Percentiles rank a stretch among this genome's conserved stretches.
Evolutionary conservation across 495 filamentous ascomycete species (phyloP).

Genomic region (Penicillium goetzii): DNA sequence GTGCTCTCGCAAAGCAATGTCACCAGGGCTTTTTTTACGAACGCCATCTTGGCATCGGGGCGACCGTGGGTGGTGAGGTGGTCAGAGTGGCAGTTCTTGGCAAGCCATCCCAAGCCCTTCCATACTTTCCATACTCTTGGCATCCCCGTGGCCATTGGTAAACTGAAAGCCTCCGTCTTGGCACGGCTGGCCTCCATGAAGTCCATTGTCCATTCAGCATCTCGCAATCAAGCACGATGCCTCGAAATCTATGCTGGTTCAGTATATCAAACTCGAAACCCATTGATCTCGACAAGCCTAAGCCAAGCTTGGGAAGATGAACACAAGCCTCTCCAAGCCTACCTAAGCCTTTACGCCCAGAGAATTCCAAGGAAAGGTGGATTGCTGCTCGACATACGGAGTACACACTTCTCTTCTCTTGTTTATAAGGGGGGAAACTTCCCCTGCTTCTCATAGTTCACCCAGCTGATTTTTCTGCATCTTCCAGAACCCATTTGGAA

Average conservation of each 20-base stretch:
- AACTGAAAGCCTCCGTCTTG: background rate
- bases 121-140: background rate
- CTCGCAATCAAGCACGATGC: background rate
- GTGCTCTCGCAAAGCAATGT: background rate
- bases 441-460: background rate
- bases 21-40: background rate
- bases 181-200: background rate
- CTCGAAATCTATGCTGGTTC: background rate
- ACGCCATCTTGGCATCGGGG: conserved; percentile 4
- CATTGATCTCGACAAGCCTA: background rate
- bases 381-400: background rate
- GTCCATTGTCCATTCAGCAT: background rate
- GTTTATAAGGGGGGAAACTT: background rate
- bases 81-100: background rate
- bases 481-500: background rate
- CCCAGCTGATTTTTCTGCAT: background rate
- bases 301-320: background rate
- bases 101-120: background rate
- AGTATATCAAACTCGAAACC: background rate
- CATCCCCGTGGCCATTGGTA: background rate
- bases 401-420: background rate
- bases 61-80: background rate
- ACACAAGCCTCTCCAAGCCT: background rate
- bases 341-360: background rate
- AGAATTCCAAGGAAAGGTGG: background rate